Conservation (phyloP, 2,329 filamentous ascomycete genomes). For the Aureobasidium uvarum region DNA sequence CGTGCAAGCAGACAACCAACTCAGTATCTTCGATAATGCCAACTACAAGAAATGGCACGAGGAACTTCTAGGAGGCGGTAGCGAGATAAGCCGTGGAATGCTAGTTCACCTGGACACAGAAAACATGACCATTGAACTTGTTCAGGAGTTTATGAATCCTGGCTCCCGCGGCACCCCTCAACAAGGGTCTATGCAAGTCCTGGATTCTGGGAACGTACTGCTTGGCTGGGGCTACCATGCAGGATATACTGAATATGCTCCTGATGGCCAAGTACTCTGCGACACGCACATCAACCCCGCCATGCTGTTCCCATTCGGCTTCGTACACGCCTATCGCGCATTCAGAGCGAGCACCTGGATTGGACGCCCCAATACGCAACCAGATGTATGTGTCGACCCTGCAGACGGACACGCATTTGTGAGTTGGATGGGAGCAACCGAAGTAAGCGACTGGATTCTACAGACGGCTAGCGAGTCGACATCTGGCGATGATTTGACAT, state of each 20-base stretch:
- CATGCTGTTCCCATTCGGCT: constrained; percentile 42
- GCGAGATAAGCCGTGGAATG: constrained; percentile 33
- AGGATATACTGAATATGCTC: constrained; percentile 43
- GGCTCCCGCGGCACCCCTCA: constrained; percentile 46
- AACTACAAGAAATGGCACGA: constrained; percentile 10
- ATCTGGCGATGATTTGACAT: not conserved
- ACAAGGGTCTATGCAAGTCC: constrained; percentile 53
- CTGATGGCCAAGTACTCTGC: constrained; percentile 52
- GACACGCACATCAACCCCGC: constrained; percentile 48
- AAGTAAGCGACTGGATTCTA: constrained; percentile 28
- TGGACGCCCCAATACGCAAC: constrained; percentile 17
- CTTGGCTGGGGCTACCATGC: constrained; percentile 55
- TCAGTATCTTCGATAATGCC: constrained; percentile 32
- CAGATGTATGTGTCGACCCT: constrained; percentile 40
- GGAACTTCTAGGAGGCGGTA: not conserved
- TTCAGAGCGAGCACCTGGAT: constrained; percentile 41
- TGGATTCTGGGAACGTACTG: constrained; percentile 53
- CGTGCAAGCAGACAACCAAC: constrained; percentile 21
- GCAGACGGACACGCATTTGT: constrained; percentile 32
- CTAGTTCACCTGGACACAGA: constrained; percentile 31
- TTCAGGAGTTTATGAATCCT: constrained; percentile 32
- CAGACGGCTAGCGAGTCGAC: constrained; percentile 16
- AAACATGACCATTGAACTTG: constrained; percentile 34
- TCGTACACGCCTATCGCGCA: constrained; percentile 48
- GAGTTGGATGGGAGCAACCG: constrained; percentile 30